Conservation (phyloP, 2,329 filamentous ascomycete species). For the Hansfordia pulvinata region DNA sequence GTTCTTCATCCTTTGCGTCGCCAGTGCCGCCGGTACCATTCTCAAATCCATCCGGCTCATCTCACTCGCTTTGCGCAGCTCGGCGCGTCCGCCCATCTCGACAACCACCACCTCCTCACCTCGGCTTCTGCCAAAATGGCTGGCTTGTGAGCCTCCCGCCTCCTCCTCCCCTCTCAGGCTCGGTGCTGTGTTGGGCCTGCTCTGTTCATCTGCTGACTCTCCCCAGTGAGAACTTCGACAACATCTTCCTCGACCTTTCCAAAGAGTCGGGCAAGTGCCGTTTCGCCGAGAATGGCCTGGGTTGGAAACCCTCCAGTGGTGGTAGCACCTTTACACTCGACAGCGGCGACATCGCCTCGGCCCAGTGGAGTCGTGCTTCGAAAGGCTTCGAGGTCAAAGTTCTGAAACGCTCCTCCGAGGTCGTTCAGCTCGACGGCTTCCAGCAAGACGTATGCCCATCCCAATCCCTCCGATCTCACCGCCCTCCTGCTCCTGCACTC, state of each 20-base stretch:
- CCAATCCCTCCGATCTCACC: neutral
- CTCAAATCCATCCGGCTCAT: too few relatives aligned
- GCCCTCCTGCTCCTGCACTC: neutral
- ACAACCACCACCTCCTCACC: neutral
- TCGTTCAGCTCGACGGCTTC: constrained; percentile 93
- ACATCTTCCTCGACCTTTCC: constrained; percentile 91
- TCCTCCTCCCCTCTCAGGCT: constrained; percentile 1
- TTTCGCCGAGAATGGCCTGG: constrained; percentile 86
- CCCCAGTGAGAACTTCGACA: constrained; percentile 79
- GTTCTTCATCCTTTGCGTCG: too few relatives aligned
- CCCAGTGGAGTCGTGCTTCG: constrained; percentile 89
- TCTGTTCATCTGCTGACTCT: too few relatives aligned
- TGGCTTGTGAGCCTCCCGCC: neutral
- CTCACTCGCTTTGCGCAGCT: too few relatives aligned
- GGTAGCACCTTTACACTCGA: constrained; percentile 92
- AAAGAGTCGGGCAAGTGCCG: constrained; percentile 87
- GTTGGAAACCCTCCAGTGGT: constrained; percentile 82
- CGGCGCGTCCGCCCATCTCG: neutral
- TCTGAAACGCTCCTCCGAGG: constrained; percentile 65
- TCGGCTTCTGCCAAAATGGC: constrained; percentile 1
- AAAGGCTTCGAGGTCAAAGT: constrained; percentile 93
- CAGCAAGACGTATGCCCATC: constrained; percentile 57
- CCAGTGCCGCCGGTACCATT: too few relatives aligned
- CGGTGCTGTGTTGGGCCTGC: constrained; percentile 1
- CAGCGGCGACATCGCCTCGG: constrained; percentile 67